Evolutionary conservation across 2,329 filamentous ascomycete genomes (phyloP), one percentile per base, ranked within the genome.

Genomic region (Fusarium buharicum): DNA sequence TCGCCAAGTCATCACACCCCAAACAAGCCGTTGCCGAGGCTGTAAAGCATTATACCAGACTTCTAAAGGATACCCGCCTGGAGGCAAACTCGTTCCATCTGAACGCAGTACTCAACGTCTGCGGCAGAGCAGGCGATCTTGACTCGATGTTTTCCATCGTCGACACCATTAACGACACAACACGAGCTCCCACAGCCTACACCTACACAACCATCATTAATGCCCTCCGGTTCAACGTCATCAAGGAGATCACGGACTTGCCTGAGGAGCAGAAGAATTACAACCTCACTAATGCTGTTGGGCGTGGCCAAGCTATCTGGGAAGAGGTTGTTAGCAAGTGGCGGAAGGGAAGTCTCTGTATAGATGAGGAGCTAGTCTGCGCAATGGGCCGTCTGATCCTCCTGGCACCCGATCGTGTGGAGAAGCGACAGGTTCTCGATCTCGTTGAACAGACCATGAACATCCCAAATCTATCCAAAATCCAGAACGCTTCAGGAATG

Each of bases 161-260:
- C 38, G 83, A 86, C n/a, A 86, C 88, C 28, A 83, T 94, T 54
- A 89, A 93, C 14, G 83, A 88, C 13, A 77, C 86, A 0, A 73
- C 82, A 0, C 84, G 85, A 28, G 79, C 87, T 16, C 88, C 93
- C 4, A 96, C 75, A 76, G 80, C 64, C 69, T 84, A 50, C 43
- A 97, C 94, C 0, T 99, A 92, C 72, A 91, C 90, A 1, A 93
- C 87, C 40, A 90, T 99, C 59, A 74, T 99, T 47, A 90, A 93
- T 69, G 91, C 90, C 4, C 83, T 98, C 45, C 84, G 86, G 43
- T 59, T 74, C 50, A 63, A 74, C 38, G 66, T 62, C 13, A 22
- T 67, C 27, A 61, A 68, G 4, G 72, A 67, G 22, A 60, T 57
- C 36, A 72, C 69, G 41, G 62, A 70, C 12, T 52, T 76, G 4